Evolutionary conservation across 208 protist species (phyloP).

Genomic region (Trypanosoma mega): DNA sequence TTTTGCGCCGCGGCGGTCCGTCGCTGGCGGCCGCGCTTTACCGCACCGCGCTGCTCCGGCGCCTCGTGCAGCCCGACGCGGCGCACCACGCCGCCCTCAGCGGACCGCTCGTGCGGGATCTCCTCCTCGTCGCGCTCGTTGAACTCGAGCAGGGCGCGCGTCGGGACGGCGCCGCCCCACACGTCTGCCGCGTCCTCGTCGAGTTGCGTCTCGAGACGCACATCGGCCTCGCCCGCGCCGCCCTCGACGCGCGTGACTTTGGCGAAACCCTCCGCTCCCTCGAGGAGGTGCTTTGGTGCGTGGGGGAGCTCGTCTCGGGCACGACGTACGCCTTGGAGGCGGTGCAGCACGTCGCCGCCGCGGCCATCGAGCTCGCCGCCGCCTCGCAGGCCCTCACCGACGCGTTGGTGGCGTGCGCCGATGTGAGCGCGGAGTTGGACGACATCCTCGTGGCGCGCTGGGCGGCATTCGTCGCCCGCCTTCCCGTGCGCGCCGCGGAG

Average conservation of each 20-base stretch:
- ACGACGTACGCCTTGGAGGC: slow-evolving; percentile 33
- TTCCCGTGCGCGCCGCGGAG: slow-evolving; percentile 20
- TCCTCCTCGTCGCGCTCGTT: slow-evolving; percentile 24
- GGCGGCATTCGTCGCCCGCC: slow-evolving; percentile 59
- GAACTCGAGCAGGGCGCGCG: slow-evolving; percentile 19
- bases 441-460: slow-evolving; percentile 49
- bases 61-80: slow-evolving; percentile 10
- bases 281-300: slow-evolving; percentile 42
- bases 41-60: slow-evolving; percentile 18
- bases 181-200: slow-evolving; percentile 32
- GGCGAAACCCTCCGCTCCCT: slow-evolving; percentile 50
- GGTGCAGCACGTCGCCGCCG: slow-evolving; percentile 32
- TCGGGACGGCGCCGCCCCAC: neutral
- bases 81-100: slow-evolving; percentile 16
- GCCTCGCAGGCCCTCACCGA: slow-evolving; percentile 44
- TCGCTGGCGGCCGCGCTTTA: slow-evolving; percentile 15
- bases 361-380: slow-evolving; percentile 47
- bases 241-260: slow-evolving; percentile 41
- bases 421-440: slow-evolving; percentile 36
- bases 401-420: slow-evolving; percentile 24
- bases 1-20: neutral
- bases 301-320: slow-evolving; percentile 22
- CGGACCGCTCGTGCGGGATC: slow-evolving; percentile 19
- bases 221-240: slow-evolving; percentile 47
- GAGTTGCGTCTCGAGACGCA: slow-evolving; percentile 64